Evolutionary conservation across 352 stramenopile species (phyloP).

Genomic region (Globisporangium cylindrosporum): DNA sequence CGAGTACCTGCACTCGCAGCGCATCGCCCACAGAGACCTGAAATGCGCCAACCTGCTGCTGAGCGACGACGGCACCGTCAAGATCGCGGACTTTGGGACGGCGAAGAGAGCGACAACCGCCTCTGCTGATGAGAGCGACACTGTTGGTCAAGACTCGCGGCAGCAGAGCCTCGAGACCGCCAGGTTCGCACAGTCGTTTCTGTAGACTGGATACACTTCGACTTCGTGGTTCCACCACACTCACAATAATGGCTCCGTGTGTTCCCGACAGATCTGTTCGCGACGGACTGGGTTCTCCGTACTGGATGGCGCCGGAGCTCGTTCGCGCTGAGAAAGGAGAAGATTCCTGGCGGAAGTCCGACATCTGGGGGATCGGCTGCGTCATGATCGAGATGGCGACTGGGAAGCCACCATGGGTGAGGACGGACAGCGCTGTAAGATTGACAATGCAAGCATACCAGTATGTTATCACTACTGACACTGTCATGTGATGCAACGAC

Average conservation of each 20-base stretch:
- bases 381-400: constrained; percentile 90
- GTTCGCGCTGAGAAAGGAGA: constrained; percentile 73
- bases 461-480: background rate
- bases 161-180: constrained; percentile 12
- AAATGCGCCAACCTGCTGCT: constrained; percentile 88
- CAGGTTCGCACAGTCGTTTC: constrained; percentile 1
- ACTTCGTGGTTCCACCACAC: background rate
- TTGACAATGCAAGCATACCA: background rate
- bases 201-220: background rate
- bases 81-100: constrained; percentile 87
- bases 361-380: constrained; percentile 91
- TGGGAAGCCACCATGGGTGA: constrained; percentile 81
- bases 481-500: background rate
- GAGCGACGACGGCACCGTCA: constrained; percentile 54
- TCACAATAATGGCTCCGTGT: background rate
- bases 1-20: constrained; percentile 63
- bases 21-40: constrained; percentile 83
- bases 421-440: background rate
- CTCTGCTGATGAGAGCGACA: constrained; percentile 8
- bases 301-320: constrained; percentile 96
- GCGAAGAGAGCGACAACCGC: constrained; percentile 38
- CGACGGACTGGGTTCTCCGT: constrained; percentile 87
- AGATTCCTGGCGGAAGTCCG: constrained; percentile 83
- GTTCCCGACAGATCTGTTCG: constrained; percentile 44
- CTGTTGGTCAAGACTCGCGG: background rate